These are phyloP conservation scores for Ceratocystis cubensis DNA, from an alignment of 2,329 filamentous ascomycete genomes.

Conservation along the genomic window DNA sequence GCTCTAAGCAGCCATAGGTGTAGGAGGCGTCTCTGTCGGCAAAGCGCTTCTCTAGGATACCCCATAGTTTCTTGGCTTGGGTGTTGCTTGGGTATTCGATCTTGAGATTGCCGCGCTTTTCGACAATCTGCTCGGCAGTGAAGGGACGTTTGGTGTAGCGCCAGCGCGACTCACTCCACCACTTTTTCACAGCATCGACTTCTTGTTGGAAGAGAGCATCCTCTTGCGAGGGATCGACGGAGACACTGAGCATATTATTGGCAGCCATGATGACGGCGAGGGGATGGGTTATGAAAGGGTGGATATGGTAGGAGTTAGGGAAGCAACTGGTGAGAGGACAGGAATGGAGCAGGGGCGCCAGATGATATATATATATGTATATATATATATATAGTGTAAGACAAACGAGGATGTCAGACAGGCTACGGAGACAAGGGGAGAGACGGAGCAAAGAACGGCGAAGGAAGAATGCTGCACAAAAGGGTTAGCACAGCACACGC, in stretches of 20 bases:
- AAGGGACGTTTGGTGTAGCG: conserved; percentile 83
- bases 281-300: conserved; percentile 12
- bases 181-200: conserved; percentile 78
- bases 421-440: not conserved
- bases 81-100: conserved; percentile 84
- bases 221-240: conserved; percentile 44
- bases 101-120: conserved; percentile 82
- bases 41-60: conserved; percentile 75
- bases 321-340: not conserved
- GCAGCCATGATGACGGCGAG: conserved; percentile 38
- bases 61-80: conserved; percentile 90
- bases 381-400: conserved; percentile 9
- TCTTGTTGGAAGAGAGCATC: conserved; percentile 65
- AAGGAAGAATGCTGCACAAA: not conserved
- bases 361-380: not conserved
- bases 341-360: not conserved
- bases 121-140: conserved; percentile 91
- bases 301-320: not conserved
- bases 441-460: not conserved
- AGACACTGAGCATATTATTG: conserved; percentile 49
- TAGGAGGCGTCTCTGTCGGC: conserved; percentile 64
- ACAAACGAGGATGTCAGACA: not conserved
- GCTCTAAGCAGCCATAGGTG: conserved; percentile 95
- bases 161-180: conserved; percentile 92
- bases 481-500: not conserved